These are phyloP conservation scores for Capsella rubella DNA, from an alignment of 441 rosid genomes.

Conservation along the genomic window DNA sequence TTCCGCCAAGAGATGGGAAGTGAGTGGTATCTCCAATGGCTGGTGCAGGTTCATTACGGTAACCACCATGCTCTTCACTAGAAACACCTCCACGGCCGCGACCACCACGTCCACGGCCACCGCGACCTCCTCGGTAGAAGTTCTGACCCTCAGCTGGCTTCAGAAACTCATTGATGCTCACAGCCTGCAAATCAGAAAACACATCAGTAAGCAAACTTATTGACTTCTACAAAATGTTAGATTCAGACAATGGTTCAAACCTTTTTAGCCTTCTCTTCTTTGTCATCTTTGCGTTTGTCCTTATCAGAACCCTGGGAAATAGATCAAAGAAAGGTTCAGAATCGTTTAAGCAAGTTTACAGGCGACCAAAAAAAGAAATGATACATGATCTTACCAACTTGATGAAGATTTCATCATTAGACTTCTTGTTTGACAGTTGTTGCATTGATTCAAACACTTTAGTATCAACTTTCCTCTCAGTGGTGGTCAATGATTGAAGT, in stretches of 20 bases:
- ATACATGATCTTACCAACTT: conserved; percentile 67
- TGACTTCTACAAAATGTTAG: neutral
- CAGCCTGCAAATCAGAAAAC: conserved; percentile 55
- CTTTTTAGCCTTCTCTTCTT: conserved; percentile 92
- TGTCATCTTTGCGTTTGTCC: conserved; percentile 94
- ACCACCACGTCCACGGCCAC: conserved; percentile 51
- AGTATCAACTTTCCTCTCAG: conserved; percentile 79
- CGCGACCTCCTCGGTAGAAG: conserved; percentile 65
- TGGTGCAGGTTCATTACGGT: conserved; percentile 61
- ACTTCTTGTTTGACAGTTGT: conserved; percentile 86
- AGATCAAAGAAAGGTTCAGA: conserved; percentile 14
- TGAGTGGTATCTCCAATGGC: conserved; percentile 77
- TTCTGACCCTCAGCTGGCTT: conserved; percentile 94
- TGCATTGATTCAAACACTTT: conserved; percentile 85
- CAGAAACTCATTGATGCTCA: conserved; percentile 91
- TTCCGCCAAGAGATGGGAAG: conserved; percentile 88
- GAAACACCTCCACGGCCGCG: conserved; percentile 46
- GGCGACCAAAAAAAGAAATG: neutral
- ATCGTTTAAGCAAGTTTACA: neutral
- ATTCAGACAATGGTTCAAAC: conserved; percentile 43
- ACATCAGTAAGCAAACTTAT: conserved; percentile 6
- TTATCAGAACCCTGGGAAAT: conserved; percentile 80
- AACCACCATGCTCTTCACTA: conserved; percentile 67
- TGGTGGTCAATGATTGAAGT: conserved; percentile 64
- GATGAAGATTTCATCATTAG: conserved; percentile 77